Evolutionary conservation across 371 early-diverging fungal genomes (phyloP), one percentile per base, ranked within the genome.

Genomic region (Parasitella parasitica): DNA sequence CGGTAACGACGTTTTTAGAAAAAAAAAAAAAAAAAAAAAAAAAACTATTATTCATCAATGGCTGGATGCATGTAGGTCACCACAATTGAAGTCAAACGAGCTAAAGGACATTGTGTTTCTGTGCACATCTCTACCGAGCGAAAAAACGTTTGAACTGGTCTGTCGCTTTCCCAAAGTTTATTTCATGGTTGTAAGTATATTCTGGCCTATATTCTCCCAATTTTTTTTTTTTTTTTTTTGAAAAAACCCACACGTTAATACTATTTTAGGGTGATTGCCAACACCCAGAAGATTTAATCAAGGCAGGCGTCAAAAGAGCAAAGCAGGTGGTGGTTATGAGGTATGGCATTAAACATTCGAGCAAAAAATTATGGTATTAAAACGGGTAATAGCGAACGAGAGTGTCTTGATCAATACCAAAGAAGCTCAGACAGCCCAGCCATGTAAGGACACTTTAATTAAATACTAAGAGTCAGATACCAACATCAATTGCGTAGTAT

Each of bases 241-340:
- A n/a, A n/a, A n/a, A n/a, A n/a, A n/a, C n/a, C n/a, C n/a, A n/a
- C n/a, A 27, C n/a, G 48, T 34, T 54, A 24, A 37, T 54, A 26
- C 26, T 15, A 3, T 55, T 34, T 27, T 50, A 83, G 81, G 86
- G 86, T 12, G 74, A 82, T 43, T 84, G 83, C 54, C 77, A 84
- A 22, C 74, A 80, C 11, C 84, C 83, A 13, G 82, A 84, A 57
- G 86, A 86, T 59, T 63, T 86, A 6, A 69, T 84, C 4, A 71
- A 81, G 32, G 86, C 86, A 0, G 86, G 86, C 12, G 77, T 84
- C 5, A 71, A 77, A 41, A 66, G 75, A 20, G 86, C 86, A n/a
- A 76, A 78, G 2, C 83, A 81, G 54, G 81, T 86, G 8, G 86
- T 86, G 26, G 72, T 86, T 7, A 84, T 86, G 83, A 80, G 83